Evolutionary conservation across 1,139 yeast genomes (phyloP), one percentile per base, ranked within the genome.

Genomic region (Geotrichum histeridarum): DNA sequence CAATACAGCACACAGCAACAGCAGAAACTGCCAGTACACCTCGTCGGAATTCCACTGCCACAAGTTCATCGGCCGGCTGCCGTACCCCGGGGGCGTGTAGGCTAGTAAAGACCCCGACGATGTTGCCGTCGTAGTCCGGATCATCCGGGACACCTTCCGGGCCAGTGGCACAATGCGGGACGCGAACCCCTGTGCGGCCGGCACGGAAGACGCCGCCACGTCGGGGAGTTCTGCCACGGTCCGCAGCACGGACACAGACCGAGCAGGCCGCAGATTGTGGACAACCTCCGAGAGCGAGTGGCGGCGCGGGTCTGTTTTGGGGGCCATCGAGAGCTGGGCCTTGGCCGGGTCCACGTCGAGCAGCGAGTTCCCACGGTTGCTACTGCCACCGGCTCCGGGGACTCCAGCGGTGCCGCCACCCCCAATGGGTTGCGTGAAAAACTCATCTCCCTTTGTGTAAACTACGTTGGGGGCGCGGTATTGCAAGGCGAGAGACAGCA

Each of bases 1-100:
- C 32, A 82, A 68, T 1, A 67, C 51, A 0, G 67, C 62, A 1
- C 80, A 62, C 60, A 86, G 84, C n/a, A 71, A 64, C 0, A 68
- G 64, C 7, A 89, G 64, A 64, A 84, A 88, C 61, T 71, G 75
- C 95, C 95, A 87, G 70, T 82, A 89, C 18, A 69, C 71, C 2
- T 58, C 64, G 54, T 82, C 79, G 6, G 81, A 75, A 59, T 78
- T 75, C 96, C 96, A 89, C 68, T 88, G 95, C 96, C 97, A 89
- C 64, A 89, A 87, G 41, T 76, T 70, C 52, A 74, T 77, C 1
- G 91, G 84, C 58, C 95, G 73, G 52, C 75, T 73, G 63, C 58
- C 50, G 51, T 54, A 54, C 1, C 54, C 54, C 1, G 54, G 30
- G 6, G 36, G 43, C 12, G 39, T 11, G 30, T 35, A 35, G 18